Evolutionary conservation across 768 basidiomycete species (phyloP).

Genomic region (Cyclocybe cylindracea): DNA sequence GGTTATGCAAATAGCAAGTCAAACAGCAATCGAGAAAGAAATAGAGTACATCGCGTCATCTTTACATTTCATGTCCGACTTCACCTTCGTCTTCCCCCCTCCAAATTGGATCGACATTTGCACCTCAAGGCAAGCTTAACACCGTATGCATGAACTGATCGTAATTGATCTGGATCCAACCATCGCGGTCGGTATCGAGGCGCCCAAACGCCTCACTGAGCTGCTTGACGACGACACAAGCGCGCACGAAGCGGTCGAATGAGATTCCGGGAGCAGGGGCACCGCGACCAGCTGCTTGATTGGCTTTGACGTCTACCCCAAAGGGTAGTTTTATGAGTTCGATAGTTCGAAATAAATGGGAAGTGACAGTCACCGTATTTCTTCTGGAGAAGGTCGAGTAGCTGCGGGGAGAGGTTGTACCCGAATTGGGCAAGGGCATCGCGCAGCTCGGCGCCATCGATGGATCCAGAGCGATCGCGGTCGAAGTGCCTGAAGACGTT

Average conservation of each 20-base stretch:
- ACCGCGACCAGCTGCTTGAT: constrained; percentile 31
- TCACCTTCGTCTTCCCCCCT: not conserved
- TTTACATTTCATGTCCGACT: not conserved
- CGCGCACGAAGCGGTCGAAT: constrained; percentile 86
- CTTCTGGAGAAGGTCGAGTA: constrained; percentile 66
- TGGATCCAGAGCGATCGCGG: constrained; percentile 78
- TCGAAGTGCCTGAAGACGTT: constrained; percentile 83
- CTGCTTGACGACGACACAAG: constrained; percentile 82
- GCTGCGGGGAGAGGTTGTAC: constrained; percentile 68
- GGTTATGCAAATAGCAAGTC: not conserved
- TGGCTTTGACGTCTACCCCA: constrained; percentile 61
- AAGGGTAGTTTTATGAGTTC: constrained; percentile 31
- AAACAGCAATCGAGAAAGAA: not conserved
- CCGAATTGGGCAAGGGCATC: constrained; percentile 78
- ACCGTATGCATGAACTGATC: constrained; percentile 74
- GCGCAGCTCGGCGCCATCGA: constrained; percentile 68
- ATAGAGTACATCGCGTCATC: not conserved
- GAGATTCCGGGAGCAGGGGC: constrained; percentile 59
- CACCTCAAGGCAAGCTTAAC: constrained; percentile 55
- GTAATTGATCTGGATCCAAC: constrained; percentile 77
- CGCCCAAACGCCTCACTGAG: constrained; percentile 69
- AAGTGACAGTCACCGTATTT: constrained; percentile 68
- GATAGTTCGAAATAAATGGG: constrained; percentile 8
- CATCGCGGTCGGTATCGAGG: constrained; percentile 64
- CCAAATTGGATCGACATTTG: not conserved